Base-by-base conservation (phyloP, 257 asterid species). In the Forsythia suspensa region DNA sequence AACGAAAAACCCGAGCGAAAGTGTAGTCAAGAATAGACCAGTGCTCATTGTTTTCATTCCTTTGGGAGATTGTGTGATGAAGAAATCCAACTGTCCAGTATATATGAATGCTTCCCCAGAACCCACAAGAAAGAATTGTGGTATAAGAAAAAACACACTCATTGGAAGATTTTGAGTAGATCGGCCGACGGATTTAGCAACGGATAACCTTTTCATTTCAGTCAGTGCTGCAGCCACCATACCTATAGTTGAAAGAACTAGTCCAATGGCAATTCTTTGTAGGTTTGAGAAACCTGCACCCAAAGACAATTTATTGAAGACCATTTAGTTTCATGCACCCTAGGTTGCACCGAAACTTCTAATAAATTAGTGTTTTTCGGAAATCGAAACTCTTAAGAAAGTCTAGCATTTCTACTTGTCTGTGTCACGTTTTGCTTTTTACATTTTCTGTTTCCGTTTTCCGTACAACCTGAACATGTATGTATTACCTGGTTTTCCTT, bases 41-140 rank as follows among this genome's bases (percentile, higher is more conserved):
- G 99, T 95, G 90, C 99, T 95, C 96, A 90, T 90, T 1, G 99
- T 88, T 78, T 93, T 95, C 99, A 95, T 95, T 71, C 98, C 94
- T 76, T 95, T 93, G n/a, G 98, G 98, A 0, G 98, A 90, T 38
- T 89, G 89, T 0, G 97, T 91, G 71, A 93, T 89, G 93, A 95
- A 95, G 91, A 95, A 95, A 76, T 95, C 99, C 8, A 95, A 87
- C 67, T 95, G 98, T 34, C 99, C 99, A 0, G 98, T 93, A 88
- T 95, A 93, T 72, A 93, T 95, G 75, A 93, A 93, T 7, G 96
- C 99, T 74, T 95, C 99, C 36, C 96, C 98, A 0, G 99, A 43
- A 1, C 99, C 99, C 75, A 95, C 94, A 0, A 95, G 84, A 57
- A 95, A 83, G 69, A 95, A 92, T 80, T 95, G 99, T 0, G 98